Base-by-base conservation (phyloP, 2,329 filamentous ascomycete genomes). In the Botrytis squamosa region DNA sequence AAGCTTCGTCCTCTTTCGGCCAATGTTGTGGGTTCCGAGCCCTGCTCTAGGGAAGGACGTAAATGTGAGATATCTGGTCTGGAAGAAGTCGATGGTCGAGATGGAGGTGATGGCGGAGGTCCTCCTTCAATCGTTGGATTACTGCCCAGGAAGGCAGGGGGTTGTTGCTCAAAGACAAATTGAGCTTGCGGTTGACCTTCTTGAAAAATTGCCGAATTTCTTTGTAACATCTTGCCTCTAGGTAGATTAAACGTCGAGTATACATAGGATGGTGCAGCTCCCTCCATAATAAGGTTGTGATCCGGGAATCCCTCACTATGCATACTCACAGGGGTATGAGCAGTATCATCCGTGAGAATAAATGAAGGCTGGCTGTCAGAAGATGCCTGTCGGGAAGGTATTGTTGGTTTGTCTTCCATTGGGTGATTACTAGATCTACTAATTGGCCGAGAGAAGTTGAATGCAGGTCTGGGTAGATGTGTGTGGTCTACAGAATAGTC, bases 371-470 rank as follows among this genome's bases (percentile, higher is more conserved):
- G 90, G 78, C 90, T 92, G 78, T 93, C 91, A 8, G 87, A 89
- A 33, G 90, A 92, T 12, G 88, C 85, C 80, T 92, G 89, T 52
- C 90, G 85, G 16, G 86, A 85, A 66, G 90, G 89, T 62, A 84
- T 82, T n/a, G 91, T 82, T 73, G 79, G 78, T 59, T 87, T 84
- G 25, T 89, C 88, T 49, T 77, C 76, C 20, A 29, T 14, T n/a
- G 70, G 60, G 36, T 72, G 46, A 66, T 72, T 90, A 75, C 89
- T 90, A 75, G 90, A 88, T 80, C 91, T 88, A 82, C 95, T 98
- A 75, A 97, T 84, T 0, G 96, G 96, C 62, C 96, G 89, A 0
- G 96, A 98, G 82, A 98, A 98, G 83, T 99, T 98, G 83, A 97
- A 95, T 0, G 92, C 90, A 0, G 94, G 92, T 25, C 91, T 88